A percentile compares a stretch with the other conserved stretches of the same genome.
phyloP scores from a whole-genome alignment of 768 basidiomycete genomes.

The Psilocybe tampanensis region DNA sequence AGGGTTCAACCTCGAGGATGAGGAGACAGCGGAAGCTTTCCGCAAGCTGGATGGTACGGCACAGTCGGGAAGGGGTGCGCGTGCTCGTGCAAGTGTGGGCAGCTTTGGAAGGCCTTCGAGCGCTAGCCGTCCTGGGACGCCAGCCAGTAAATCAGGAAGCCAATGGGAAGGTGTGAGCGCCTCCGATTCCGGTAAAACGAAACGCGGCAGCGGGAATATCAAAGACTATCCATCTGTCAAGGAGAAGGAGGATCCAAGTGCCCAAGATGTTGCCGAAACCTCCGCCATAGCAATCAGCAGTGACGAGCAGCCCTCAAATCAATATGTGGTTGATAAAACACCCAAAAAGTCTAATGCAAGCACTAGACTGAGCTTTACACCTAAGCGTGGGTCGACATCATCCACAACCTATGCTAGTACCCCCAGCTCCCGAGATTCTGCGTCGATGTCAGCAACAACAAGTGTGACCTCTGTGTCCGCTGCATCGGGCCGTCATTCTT shows the following conservation, averaged over 20 bases:
- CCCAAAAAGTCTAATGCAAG: slow-evolving; percentile 64
- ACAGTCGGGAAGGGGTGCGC: slow-evolving; percentile 65
- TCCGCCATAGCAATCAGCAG: slow-evolving; percentile 52
- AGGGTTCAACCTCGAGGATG: slow-evolving; percentile 88
- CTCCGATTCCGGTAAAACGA: slow-evolving; percentile 40
- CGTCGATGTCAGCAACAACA: slow-evolving; percentile 77
- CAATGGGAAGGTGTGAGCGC: slow-evolving; percentile 78
- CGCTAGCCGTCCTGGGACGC: slow-evolving; percentile 75
- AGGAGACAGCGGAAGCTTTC: slow-evolving; percentile 87
- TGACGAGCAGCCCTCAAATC: slow-evolving; percentile 57
- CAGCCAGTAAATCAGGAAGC: slow-evolving; percentile 58
- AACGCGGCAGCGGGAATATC: slow-evolving; percentile 38
- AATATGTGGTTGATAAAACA: slow-evolving; percentile 58
- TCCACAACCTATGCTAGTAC: slow-evolving; percentile 86
- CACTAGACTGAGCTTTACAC: slow-evolving; percentile 74
- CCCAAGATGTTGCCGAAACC: slow-evolving; percentile 42
- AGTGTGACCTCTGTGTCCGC: slow-evolving; percentile 78
- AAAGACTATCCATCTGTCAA: slow-evolving; percentile 46
- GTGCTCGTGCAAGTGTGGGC: slow-evolving; percentile 75
- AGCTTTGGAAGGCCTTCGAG: slow-evolving; percentile 69
- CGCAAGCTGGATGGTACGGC: slow-evolving; percentile 87
- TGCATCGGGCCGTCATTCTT: slow-evolving; percentile 72
- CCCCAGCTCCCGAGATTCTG: slow-evolving; percentile 86
- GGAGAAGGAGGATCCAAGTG: slow-evolving; percentile 45
- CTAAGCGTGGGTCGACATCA: slow-evolving; percentile 87